Percentiles rank a stretch among this genome's conserved stretches.
phyloP scores from a whole-genome alignment of 768 basidiomycete species.

The Hirschioporus abietinus region DNA sequence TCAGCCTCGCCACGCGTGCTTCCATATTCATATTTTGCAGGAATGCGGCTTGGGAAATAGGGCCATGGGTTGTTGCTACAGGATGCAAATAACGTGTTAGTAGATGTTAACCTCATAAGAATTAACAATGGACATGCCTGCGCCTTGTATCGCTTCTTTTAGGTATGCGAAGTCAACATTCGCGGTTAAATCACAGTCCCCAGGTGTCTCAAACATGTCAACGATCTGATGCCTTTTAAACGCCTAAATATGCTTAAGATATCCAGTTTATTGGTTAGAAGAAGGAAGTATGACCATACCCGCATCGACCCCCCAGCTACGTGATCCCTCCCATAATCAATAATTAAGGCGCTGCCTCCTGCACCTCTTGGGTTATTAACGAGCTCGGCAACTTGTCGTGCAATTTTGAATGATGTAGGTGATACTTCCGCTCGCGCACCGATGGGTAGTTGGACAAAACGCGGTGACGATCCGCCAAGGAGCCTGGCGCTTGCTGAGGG shows the following conservation, averaged over 20 bases:
- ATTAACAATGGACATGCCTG: constrained; percentile 41
- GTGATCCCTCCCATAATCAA: constrained; percentile 84
- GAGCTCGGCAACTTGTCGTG: constrained; percentile 62
- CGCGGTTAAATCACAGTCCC: constrained; percentile 88
- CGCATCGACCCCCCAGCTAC: constrained; percentile 72
- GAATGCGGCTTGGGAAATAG: constrained; percentile 72
- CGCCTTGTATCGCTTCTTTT: constrained; percentile 63
- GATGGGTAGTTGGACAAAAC: constrained; percentile 62
- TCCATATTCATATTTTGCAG: constrained; percentile 72
- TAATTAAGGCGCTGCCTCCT: constrained; percentile 63
- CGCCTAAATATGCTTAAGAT: constrained; percentile 44
- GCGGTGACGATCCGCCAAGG: constrained; percentile 58
- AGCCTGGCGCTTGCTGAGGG: constrained; percentile 51
- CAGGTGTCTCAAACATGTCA: constrained; percentile 79
- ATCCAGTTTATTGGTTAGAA: constrained; percentile 3
- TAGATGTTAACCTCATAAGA: constrained; percentile 1
- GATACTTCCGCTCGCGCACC: constrained; percentile 82
- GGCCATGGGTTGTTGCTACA: constrained; percentile 51
- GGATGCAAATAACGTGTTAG: background rate
- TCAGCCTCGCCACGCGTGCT: constrained; percentile 58
- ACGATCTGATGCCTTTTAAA: constrained; percentile 86
- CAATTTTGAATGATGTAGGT: constrained; percentile 61
- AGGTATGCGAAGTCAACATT: constrained; percentile 95
- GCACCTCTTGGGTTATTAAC: constrained; percentile 31
- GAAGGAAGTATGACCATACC: constrained; percentile 40